Evolutionary conservation across 2,329 filamentous ascomycete species (phyloP), one percentile per base, ranked within the genome.

Genomic region (Penicillium sp.): DNA sequence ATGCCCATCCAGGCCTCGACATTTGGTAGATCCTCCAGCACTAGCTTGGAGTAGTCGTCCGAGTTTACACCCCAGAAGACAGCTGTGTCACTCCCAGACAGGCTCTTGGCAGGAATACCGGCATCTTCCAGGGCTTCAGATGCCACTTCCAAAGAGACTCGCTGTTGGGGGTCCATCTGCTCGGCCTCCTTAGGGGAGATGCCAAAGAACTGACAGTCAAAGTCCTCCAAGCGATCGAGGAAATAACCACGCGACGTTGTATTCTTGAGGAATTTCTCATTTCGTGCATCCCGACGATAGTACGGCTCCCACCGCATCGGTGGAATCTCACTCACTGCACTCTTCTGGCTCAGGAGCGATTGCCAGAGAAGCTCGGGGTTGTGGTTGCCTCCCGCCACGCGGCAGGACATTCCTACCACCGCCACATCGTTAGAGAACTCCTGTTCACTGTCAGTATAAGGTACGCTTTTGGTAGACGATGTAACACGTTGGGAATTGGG

Each of bases 1-100:
- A 76, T 74, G 2, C 72, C 74, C 69, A 73, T 75, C 65, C 67
- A 74, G 0, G 74, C 67, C 19, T 73, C 70, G 16, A 76, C 65
- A 16, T 68, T 65, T 0, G 69, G 67, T 4, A 75, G 50, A 51
- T 77, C 75, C 51, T 76, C 73, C 3, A 75, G 60, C 3, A 75
- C 36, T 2, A 73, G 62, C 40, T 67, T 66, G 6, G 65, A 67
- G 51, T 76, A 76, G 55, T 77, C 74, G 50, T 73, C 68, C 1
- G 67, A 68, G 53, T 69, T 65, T 1, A 71, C 65, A 5, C 70
- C 70, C 63, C 64, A 67, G 52, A 59, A 74, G 1, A 72, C 69
- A 2, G 65, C 63, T 2, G 70, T 71, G 45, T 69, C 56, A 2
- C 52, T 63, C 0, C 71, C 66, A 31, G 56, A 53, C 22, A 73